Conservation (phyloP, 2,329 filamentous ascomycete genomes). For the Ramichloridium luteum region DNA sequence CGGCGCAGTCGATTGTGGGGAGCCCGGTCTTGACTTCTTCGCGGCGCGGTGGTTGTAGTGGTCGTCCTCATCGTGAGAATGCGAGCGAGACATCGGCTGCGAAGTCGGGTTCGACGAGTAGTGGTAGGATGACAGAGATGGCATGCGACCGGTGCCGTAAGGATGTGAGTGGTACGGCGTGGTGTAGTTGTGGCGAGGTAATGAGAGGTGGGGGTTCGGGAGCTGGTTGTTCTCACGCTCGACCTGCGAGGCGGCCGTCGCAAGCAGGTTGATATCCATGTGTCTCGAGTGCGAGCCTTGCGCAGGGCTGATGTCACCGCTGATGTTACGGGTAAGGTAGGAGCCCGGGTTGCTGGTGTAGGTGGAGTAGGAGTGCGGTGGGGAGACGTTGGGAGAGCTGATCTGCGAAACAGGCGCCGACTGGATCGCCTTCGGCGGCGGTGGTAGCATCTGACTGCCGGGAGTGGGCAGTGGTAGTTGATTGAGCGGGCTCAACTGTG, state of each 20-base stretch:
- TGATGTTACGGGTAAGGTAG: constrained; percentile 45
- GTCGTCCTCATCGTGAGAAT: constrained; percentile 73
- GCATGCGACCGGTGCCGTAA: constrained; percentile 51
- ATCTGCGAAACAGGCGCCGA: constrained; percentile 80
- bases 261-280: constrained; percentile 54
- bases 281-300: constrained; percentile 32
- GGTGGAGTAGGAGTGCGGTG: constrained; percentile 70
- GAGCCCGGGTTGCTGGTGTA: constrained; percentile 47
- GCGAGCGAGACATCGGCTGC: constrained; percentile 82
- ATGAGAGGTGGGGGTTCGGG: constrained; percentile 28
- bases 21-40: constrained; percentile 86
- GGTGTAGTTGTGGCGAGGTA: constrained; percentile 19
- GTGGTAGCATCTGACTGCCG: constrained; percentile 8
- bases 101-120: constrained; percentile 37
- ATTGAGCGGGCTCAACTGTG: constrained; percentile 11
- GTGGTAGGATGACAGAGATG: constrained; percentile 65
- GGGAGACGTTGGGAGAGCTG: constrained; percentile 89
- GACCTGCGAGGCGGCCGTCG: constrained; percentile 56
- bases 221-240: constrained; percentile 47
- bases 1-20: constrained; percentile 87
- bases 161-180: constrained; percentile 37
- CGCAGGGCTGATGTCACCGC: constrained; percentile 35
- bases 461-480: constrained; percentile 4
- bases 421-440: constrained; percentile 73
- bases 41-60: constrained; percentile 63